Evolutionary conservation across 495 filamentous ascomycete species (phyloP), one percentile per base, ranked within the genome.

Genomic region (Xylaria palmicola): DNA sequence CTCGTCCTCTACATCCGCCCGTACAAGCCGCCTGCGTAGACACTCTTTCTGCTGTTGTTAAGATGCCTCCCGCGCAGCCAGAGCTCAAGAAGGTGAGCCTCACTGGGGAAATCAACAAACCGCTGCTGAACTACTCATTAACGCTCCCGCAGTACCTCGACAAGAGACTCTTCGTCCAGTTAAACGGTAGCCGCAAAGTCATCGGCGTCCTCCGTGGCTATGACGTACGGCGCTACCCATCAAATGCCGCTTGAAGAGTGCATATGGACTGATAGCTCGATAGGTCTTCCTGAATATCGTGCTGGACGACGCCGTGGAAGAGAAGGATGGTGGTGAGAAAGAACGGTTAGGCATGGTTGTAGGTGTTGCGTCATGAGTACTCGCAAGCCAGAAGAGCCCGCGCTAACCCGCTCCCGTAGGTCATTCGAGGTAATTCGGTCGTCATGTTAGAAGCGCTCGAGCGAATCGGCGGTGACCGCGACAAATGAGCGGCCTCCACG

Each of bases 221-320:
- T 75, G 94, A 98, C 87, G 94, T 97, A 77, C 53, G 88, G 19
- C 34, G 48, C 13, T 10, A 8, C 45, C 12, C 34, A 22, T 2
- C 19, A 5, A 43, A 72, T 22, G 32, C 34, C 27, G 15, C 9
- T 4, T 19, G 13, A 20, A 4, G 15, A 20, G 10, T 2, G 15
- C 7, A 13, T 36, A 20, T 26, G 1, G 6, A 27, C 64, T 70
- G 12, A 64, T 47, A 13, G 8, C 36, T 30, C 32, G 19, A 40
- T 72, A 98, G 94, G 92, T 97, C 54, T 98, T 98, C 81, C 84
- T 98, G 69, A 98, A 98, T 76, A 92, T 98, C 69, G 93, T 98
- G 26, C 85, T 98, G 13, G 95, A 98, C 72, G 94, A 98, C 65
- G 93, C 94, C n/a, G 88, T 96, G 15, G 94, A 98, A 70, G 92